Evolutionary conservation across 148 eudicot genomes (phyloP).

Genomic region (Fagopyrum esculentum): DNA sequence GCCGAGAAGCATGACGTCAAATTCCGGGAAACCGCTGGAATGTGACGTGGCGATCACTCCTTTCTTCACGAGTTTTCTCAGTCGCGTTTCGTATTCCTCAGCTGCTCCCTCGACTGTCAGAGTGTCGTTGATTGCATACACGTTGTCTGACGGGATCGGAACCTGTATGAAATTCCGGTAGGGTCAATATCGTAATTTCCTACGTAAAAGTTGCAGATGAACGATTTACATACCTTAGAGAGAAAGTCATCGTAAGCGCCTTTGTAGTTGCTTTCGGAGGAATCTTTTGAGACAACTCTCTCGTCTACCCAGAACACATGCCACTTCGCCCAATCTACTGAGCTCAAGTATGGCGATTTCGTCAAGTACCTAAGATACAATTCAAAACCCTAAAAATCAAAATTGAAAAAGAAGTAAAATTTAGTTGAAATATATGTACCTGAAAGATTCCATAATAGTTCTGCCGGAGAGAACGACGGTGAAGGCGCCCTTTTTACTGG

Average conservation of each 20-base stretch:
- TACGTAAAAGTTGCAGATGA: background rate
- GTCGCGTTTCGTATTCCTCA: conserved; percentile 48
- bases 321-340: conserved; percentile 92
- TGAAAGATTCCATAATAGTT: conserved; percentile 55
- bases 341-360: conserved; percentile 53
- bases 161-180: conserved; percentile 25
- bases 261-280: conserved; percentile 75
- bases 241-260: conserved; percentile 67
- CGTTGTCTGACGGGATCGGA: conserved; percentile 38
- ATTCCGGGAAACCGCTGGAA: conserved; percentile 44
- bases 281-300: conserved; percentile 78
- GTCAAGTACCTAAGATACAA: conserved; percentile 50
- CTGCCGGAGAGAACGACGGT: conserved; percentile 78
- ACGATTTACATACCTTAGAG: conserved; percentile 49
- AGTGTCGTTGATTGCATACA: conserved; percentile 48
- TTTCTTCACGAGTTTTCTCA: conserved; percentile 38
- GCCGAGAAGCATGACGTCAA: conserved; percentile 63
- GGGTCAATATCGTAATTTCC: too few relatives aligned
- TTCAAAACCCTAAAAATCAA: background rate
- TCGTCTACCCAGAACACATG: conserved; percentile 92
- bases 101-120: conserved; percentile 57
- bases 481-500: conserved; percentile 46
- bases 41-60: conserved; percentile 32
- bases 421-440: conserved; percentile 19
- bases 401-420: background rate